These are phyloP conservation scores for Pseudogymnoascus sp. DNA, from an alignment of 2,329 filamentous ascomycete genomes.

Conservation along the genomic window DNA sequence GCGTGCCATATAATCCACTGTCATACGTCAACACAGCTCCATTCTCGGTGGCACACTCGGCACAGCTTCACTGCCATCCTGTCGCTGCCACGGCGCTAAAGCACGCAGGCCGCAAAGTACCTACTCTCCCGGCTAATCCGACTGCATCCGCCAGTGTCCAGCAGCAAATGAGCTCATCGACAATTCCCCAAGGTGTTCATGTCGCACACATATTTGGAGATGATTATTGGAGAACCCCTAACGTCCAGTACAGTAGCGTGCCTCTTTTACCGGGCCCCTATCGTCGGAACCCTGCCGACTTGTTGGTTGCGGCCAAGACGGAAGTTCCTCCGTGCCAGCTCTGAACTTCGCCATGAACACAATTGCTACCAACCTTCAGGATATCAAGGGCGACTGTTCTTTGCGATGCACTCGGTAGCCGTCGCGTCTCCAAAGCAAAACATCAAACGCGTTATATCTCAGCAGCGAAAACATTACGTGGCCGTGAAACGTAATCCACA, in stretches of 20 bases:
- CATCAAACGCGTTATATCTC: not conserved
- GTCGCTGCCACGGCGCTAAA: constrained; percentile 1
- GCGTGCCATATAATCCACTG: constrained; percentile 1
- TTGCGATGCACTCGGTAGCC: not conserved
- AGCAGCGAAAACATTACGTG: not conserved
- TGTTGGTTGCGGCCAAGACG: not conserved
- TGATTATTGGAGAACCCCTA: not conserved
- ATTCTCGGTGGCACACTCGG: not conserved
- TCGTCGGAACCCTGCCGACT: not conserved
- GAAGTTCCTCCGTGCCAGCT: not conserved
- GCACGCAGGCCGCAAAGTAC: not conserved
- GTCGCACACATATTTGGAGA: not conserved
- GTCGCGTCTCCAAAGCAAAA: not conserved
- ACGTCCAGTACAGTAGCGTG: not conserved
- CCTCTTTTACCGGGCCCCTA: not conserved
- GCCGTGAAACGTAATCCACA: not conserved
- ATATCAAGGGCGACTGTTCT: not conserved
- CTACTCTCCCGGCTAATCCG: not conserved
- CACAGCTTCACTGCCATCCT: not conserved
- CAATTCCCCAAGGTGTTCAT: not conserved
- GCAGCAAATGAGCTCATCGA: constrained; percentile 4
- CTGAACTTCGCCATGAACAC: not conserved
- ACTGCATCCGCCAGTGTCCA: not conserved
- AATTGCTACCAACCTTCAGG: not conserved
- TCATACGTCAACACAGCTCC: not conserved